Evolutionary conservation across 2,329 filamentous ascomycete genomes (phyloP).

Genomic region (Colletotrichum sp.): DNA sequence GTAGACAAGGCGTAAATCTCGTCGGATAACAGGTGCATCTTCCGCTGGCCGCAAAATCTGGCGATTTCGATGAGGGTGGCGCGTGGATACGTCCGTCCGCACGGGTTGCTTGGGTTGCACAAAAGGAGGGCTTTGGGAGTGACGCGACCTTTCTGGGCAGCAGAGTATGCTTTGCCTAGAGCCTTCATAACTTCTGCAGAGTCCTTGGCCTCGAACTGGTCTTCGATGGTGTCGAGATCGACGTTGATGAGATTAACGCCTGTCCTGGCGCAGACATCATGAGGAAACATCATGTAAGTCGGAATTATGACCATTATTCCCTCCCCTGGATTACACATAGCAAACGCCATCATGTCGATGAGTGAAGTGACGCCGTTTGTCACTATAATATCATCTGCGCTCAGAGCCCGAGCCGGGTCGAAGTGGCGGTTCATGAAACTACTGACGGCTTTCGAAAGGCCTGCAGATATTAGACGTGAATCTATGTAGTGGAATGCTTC

Average conservation of each 20-base stretch:
- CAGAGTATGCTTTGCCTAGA: neutral
- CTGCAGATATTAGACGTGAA: neutral
- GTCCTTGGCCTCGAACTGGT: neutral
- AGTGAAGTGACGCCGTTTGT: neutral
- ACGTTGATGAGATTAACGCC: neutral
- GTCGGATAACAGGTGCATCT: neutral
- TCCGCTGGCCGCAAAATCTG: neutral
- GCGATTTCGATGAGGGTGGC: neutral
- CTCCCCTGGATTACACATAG: conserved; percentile 1
- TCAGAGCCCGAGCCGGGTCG: neutral
- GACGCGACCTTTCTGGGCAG: neutral
- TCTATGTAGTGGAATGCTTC: neutral
- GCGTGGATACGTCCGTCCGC: neutral
- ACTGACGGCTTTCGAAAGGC: neutral
- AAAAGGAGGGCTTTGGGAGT: neutral
- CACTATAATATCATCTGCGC: neutral
- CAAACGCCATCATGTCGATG: neutral
- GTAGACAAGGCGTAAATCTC: conserved; percentile 5
- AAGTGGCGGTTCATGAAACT: neutral
- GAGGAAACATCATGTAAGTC: neutral
- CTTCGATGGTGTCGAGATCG: neutral
- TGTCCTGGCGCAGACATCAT: neutral
- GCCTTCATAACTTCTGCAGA: neutral
- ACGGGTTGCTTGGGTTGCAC: conserved; percentile 3
- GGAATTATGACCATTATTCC: neutral